phyloP scores from a whole-genome alignment of 305 asterid genomes.

The Solanum hybrid region DNA sequence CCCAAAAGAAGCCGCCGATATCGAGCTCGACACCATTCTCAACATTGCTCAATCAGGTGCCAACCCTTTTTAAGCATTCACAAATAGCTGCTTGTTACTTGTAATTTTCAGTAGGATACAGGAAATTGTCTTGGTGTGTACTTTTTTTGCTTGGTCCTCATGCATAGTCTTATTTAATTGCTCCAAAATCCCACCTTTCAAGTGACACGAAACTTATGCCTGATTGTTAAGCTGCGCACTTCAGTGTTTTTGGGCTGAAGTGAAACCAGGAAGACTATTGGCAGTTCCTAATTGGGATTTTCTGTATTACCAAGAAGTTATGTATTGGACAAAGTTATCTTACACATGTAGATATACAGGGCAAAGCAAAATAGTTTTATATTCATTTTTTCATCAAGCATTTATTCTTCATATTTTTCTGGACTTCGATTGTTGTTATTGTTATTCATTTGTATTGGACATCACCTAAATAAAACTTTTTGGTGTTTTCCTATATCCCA shows the following conservation, averaged over 20 bases:
- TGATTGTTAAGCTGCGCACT: not conserved
- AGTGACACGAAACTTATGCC: not conserved
- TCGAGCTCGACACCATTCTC: constrained; percentile 55
- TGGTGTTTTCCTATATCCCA: not conserved
- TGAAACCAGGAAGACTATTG: not conserved
- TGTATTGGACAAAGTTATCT: not conserved
- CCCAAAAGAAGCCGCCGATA: constrained; percentile 77
- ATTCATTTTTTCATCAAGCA: not conserved
- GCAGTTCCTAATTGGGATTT: not conserved
- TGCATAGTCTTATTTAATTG: not conserved
- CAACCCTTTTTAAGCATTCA: not conserved
- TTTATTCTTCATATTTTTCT: not conserved
- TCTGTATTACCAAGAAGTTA: not conserved
- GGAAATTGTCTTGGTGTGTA: not conserved
- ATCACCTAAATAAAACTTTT: not conserved
- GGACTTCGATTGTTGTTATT: not conserved
- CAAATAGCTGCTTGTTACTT: not conserved
- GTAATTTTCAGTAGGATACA: not conserved
- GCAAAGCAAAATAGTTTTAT: not conserved
- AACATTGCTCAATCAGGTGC: constrained; percentile 51
- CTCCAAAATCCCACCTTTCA: not conserved
- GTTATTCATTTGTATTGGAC: not conserved
- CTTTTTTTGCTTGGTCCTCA: not conserved
- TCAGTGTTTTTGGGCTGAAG: not conserved
- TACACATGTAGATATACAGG: not conserved